Evolutionary conservation across 148 eudicot genomes (phyloP).

Genomic region (Chenopodium berlandieri): DNA sequence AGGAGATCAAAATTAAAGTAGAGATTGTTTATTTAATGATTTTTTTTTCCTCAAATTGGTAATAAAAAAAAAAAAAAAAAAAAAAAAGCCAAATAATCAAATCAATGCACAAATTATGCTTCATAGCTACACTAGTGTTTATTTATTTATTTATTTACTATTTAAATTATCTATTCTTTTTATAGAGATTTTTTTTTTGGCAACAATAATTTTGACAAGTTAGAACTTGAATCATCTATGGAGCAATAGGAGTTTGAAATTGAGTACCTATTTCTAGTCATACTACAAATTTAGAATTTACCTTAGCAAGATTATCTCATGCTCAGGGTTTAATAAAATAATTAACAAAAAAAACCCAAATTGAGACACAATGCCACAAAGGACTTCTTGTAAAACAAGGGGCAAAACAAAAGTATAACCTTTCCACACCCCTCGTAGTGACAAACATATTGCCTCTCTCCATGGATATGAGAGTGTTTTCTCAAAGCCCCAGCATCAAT

Average conservation of each 20-base stretch:
- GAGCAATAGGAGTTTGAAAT: not conserved
- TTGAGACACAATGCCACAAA: not conserved
- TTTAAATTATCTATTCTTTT: no score
- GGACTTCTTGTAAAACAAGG: not conserved
- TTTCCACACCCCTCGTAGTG: slow-evolving; percentile 84
- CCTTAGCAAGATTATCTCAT: not conserved
- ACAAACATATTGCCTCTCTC: slow-evolving; percentile 90
- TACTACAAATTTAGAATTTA: not conserved
- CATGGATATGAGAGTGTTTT: slow-evolving; percentile 94
- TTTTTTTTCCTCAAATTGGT: not conserved
- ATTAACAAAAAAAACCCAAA: not conserved
- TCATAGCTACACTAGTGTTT: not conserved
- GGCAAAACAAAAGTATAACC: slow-evolving; percentile 35
- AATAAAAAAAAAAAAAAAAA: no score
- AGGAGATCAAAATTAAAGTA: no score
- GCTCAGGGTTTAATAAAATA: not conserved
- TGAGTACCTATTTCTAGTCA: not conserved
- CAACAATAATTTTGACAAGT: not conserved
- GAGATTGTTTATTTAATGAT: not conserved
- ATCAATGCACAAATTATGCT: not conserved
- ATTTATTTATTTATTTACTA: no score
- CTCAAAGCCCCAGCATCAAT: slow-evolving; percentile 94
- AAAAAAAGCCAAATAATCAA: not conserved
- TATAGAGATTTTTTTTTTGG: not conserved
- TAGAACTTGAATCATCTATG: not conserved